phyloP scores from a whole-genome alignment of 371 early-diverging fungal genomes.

The Thermomucor indicae-seudaticae region DNA sequence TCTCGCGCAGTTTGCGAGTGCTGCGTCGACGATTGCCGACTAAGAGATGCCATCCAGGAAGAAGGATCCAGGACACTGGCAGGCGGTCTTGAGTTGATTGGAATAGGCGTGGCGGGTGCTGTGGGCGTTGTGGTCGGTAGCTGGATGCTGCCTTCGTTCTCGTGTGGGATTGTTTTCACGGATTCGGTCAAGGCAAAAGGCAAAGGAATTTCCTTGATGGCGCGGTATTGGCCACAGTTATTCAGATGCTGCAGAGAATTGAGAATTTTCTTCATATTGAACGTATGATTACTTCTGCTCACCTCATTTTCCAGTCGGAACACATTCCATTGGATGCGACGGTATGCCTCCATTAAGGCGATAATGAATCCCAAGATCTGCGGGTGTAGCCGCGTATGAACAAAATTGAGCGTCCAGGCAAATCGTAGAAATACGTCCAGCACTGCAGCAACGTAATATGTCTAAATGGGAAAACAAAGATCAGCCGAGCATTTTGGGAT shows the following conservation, averaged over 20 bases:
- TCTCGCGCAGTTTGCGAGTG: constrained; percentile 1
- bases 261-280: neutral
- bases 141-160: constrained; percentile 15
- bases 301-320: constrained; percentile 88
- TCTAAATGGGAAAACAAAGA: constrained; percentile 20
- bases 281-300: constrained; percentile 4
- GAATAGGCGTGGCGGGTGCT: constrained; percentile 6
- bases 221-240: constrained; percentile 84
- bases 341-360: constrained; percentile 54
- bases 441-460: constrained; percentile 71
- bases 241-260: constrained; percentile 60
- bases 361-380: constrained; percentile 26
- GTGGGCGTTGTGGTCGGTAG: neutral
- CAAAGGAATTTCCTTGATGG: constrained; percentile 83
- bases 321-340: constrained; percentile 87
- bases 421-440: constrained; percentile 71
- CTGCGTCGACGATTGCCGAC: neutral
- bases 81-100: neutral
- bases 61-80: neutral
- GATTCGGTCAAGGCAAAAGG: constrained; percentile 47
- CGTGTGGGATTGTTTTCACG: constrained; percentile 18
- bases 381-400: constrained; percentile 2
- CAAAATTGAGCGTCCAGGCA: constrained; percentile 62
- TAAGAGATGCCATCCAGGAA: neutral
- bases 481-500: neutral